Base-by-base conservation (phyloP, 2,329 filamentous ascomycete genomes). In the Penicillium polonicum region DNA sequence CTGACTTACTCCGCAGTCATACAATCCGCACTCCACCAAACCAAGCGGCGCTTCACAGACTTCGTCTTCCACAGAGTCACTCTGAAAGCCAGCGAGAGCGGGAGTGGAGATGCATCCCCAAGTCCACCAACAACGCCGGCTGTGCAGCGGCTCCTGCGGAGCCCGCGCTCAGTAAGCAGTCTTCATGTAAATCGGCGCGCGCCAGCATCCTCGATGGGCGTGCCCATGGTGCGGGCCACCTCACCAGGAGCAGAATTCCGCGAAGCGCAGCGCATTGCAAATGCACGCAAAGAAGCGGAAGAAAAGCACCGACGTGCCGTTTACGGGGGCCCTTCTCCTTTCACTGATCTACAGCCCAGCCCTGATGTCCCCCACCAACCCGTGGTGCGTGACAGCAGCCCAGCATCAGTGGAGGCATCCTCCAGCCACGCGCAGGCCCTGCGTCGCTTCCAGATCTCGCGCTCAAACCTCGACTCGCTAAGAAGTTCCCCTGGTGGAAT, bases 21-120 rank as follows among this genome's bases (percentile, higher is more conserved):
- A 43, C 76, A 79, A 62, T 74, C 75, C 35, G 72, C 77, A 50
- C 61, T 74, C 13, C 76, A 74, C 49, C 76, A 77, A 60, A 76
- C 71, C n/a, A 80, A 79, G 62, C 73, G 77, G 48, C 75, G 78
- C n/a, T 78, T 78, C 59, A 79, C 78, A 46, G 77, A 80, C 65
- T 80, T 77, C 61, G 72, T 78, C 62, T 80, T 80, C 58, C 74
- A 79, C 55, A 71, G 78, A 45, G 71, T 80, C 45, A 69, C 70
- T 29, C 51, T 65, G 39, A 58, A 66, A 41, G 61, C 68, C 52
- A 64, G 60, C 57, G 61, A 55, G 31, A 61, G 64, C 51, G 60
- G 54, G 36, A 62, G 64, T 54, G 62, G 48, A 27, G 53, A 45
- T 46, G 55, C 55, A 57, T 58, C 59, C 15, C 53, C 67, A 15